Base-by-base conservation (phyloP, 768 basidiomycete species). In the Suillus luteus region DNA sequence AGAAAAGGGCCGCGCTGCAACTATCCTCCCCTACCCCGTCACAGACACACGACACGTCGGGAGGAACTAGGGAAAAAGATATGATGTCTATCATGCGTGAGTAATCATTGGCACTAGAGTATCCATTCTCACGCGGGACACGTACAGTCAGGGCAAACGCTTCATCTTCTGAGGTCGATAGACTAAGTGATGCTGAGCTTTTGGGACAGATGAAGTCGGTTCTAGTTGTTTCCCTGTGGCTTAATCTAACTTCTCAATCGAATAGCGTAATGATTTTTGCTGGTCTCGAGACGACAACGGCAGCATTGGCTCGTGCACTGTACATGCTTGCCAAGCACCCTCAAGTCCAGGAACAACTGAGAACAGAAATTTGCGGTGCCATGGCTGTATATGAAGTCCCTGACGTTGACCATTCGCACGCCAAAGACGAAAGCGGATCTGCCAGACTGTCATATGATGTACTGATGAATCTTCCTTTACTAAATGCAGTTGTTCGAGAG, bases 241-340 rank as follows among this genome's bases (percentile, higher is more conserved):
- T n/a, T n/a, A 54, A 5, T 5, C 33, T 54, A 7, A 54, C 12
- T 35, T 12, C 19, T 54, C 1, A 38, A 65, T 62, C 5, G 62
- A 66, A 31, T 62, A 74, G 41, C 61, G 69, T n/a, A 68, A 76
- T 62, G 78, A 73, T 77, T 12, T 77, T 80, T 55, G 81, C 81
- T 0, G 81, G 76, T 2, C 78, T 77, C 62, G 82, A 83, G 64
- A 82, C 81, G 0, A 83, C 82, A 0, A 79, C 82, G 11, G 73
- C 67, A 19, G 77, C 78, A 1, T 67, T 83, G 12, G 71, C 76
- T 12, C 74, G 78, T 1, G 75, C 69, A 17, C 59, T 84, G 19
- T 68, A 75, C 38, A 67, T 76, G 19, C 73, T 83, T 4, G 70
- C 80, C 2, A 60, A 64, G 11, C 75, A 79, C 55, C 74, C 73